phyloP scores from a whole-genome alignment of 2,329 filamentous ascomycete genomes.

The Hortaea werneckii region DNA sequence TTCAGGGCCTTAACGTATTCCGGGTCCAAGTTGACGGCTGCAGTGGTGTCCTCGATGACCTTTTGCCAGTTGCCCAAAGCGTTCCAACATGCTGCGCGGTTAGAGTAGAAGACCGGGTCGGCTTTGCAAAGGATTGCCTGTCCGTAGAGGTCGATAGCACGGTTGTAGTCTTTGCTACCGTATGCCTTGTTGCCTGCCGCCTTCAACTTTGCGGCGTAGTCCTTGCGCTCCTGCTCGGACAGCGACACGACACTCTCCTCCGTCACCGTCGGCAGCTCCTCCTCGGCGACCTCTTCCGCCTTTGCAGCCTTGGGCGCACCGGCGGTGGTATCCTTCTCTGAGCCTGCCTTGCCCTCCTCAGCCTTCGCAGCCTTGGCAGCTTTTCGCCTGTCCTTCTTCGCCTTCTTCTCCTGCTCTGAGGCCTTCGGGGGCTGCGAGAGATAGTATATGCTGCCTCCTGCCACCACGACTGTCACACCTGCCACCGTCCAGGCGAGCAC shows the following conservation, averaged over 20 bases:
- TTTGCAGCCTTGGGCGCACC: slow-evolving; percentile 18
- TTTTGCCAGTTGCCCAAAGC: slow-evolving; percentile 87
- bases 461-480: slow-evolving; percentile 84
- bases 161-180: slow-evolving; percentile 84
- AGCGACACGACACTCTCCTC: slow-evolving; percentile 35
- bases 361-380: slow-evolving; percentile 60
- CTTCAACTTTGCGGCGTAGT: slow-evolving; percentile 85
- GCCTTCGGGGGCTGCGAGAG: slow-evolving; percentile 41
- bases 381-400: slow-evolving; percentile 84
- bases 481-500: slow-evolving; percentile 92
- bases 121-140: slow-evolving; percentile 95
- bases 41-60: slow-evolving; percentile 93
- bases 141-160: slow-evolving; percentile 87
- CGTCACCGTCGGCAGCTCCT: slow-evolving; percentile 41
- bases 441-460: slow-evolving; percentile 89
- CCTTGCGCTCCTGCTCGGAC: slow-evolving; percentile 60
- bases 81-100: slow-evolving; percentile 95
- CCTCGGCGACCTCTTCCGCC: slow-evolving; percentile 28
- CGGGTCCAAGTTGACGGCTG: slow-evolving; percentile 83
- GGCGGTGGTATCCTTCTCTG: slow-evolving; percentile 8
- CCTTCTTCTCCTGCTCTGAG: slow-evolving; percentile 54
- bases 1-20: slow-evolving; percentile 98
- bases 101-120: slow-evolving; percentile 97
- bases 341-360: slow-evolving; percentile 13
- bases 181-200: slow-evolving; percentile 94